A percentile compares a stretch with the other conserved stretches of the same genome.
Conservation (phyloP, 2,329 filamentous ascomycete species). For the Curvularia sp. region DNA sequence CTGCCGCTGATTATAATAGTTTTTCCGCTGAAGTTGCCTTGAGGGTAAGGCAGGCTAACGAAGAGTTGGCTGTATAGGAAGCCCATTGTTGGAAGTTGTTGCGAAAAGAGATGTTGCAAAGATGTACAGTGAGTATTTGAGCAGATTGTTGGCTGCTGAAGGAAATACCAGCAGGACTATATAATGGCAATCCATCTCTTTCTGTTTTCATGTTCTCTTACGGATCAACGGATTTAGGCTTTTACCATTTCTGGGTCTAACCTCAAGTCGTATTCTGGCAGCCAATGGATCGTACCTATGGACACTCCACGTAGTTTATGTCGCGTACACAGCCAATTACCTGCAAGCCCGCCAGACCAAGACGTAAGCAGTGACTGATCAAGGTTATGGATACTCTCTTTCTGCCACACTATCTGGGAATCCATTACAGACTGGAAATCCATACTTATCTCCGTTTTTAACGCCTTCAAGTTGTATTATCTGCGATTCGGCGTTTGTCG, state of each 20-base stretch:
- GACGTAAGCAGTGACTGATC: not conserved
- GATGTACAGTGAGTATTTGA: not conserved
- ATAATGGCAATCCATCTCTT: not conserved
- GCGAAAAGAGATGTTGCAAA: not conserved
- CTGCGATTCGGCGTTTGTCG: not conserved
- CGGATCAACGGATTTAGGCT: not conserved
- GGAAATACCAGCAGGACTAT: not conserved
- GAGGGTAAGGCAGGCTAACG: conserved; percentile 34
- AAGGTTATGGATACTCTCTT: not conserved
- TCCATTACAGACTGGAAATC: not conserved
- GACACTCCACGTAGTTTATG: not conserved
- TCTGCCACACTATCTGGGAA: not conserved
- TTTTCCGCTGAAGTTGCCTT: conserved; percentile 32
- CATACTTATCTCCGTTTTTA: not conserved
- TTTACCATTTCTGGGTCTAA: not conserved
- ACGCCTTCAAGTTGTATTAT: not conserved
- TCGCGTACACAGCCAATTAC: not conserved
- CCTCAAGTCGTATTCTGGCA: not conserved
- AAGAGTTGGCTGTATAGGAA: conserved; percentile 53
- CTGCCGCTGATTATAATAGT: conserved; percentile 53
- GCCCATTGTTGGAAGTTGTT: conserved; percentile 8
- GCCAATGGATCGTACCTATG: not conserved
- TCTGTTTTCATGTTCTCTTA: not conserved
- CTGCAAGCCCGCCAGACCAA: not conserved
- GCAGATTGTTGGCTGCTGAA: not conserved